A percentile compares a stretch with the other conserved stretches of the same genome.
phyloP scores from a whole-genome alignment of 768 basidiomycete species.

The Hygrophorus russula region DNA sequence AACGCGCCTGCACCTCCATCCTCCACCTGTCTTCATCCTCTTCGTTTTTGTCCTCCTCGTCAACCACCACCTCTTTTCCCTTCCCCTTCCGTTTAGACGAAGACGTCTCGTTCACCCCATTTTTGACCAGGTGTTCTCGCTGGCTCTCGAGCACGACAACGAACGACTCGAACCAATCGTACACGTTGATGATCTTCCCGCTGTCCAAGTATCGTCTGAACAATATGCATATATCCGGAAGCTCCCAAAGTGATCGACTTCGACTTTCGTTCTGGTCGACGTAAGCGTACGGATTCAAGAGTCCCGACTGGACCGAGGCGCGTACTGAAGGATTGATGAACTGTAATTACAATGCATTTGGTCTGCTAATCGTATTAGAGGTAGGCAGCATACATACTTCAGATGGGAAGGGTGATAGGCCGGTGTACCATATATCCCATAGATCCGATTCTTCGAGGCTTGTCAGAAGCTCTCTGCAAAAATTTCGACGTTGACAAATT shows the following conservation, averaged over 20 bases:
- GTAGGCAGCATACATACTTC: constrained; percentile 33
- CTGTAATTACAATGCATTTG: constrained; percentile 19
- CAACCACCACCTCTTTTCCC: constrained; percentile 19
- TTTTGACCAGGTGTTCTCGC: constrained; percentile 16
- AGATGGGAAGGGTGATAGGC: constrained; percentile 48
- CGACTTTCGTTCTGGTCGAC: constrained; percentile 12
- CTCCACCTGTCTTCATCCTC: constrained; percentile 41
- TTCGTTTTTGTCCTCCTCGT: constrained; percentile 18
- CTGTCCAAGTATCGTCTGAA: constrained; percentile 71
- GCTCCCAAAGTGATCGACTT: constrained; percentile 28
- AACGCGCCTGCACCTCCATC: constrained; percentile 62
- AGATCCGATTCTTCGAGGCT: constrained; percentile 40
- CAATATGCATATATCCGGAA: constrained; percentile 69
- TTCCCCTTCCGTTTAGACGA: constrained; percentile 11
- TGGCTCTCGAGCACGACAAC: constrained; percentile 54
- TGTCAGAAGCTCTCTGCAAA: constrained; percentile 27
- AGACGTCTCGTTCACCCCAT: background rate
- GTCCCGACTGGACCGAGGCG: constrained; percentile 46
- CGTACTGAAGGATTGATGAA: constrained; percentile 62
- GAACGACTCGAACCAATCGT: constrained; percentile 84
- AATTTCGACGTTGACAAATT: background rate
- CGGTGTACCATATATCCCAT: constrained; percentile 71
- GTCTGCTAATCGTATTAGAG: background rate
- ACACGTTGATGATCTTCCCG: constrained; percentile 75
- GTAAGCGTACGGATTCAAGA: constrained; percentile 49